These are phyloP conservation scores for Chaetomium olivaceum DNA, from an alignment of 2,329 filamentous ascomycete genomes.

Conservation along the genomic window DNA sequence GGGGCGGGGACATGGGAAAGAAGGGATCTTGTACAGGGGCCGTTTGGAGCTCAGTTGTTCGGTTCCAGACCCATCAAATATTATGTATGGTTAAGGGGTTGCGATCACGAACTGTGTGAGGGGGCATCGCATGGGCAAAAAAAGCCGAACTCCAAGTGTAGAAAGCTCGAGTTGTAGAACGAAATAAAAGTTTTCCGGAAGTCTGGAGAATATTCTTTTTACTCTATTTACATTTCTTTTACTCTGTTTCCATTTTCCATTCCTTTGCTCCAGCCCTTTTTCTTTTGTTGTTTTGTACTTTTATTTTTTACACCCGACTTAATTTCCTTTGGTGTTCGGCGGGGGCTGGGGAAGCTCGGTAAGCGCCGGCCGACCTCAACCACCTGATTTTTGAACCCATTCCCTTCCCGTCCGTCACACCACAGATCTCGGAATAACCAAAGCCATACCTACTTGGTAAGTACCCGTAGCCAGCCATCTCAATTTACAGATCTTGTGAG, in stretches of 20 bases:
- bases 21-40: background rate
- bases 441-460: background rate
- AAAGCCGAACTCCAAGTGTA: no score
- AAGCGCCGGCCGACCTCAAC: slow-evolving; percentile 18
- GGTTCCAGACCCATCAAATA: background rate
- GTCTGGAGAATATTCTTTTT: no score
- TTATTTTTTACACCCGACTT: no score
- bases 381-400: slow-evolving; percentile 21
- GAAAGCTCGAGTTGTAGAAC: no score
- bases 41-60: background rate
- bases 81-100: background rate
- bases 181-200: no score
- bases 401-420: background rate
- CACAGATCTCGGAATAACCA: background rate
- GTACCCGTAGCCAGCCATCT: slow-evolving; percentile 14
- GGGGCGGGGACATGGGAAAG: background rate
- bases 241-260: no score
- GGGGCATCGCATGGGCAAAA: no score
- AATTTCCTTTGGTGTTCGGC: no score
- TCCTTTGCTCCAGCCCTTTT: no score
- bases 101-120: background rate
- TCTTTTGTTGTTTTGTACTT: no score
- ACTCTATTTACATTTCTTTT: no score
- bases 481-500: slow-evolving; percentile 4
- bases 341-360: background rate